A percentile compares a stretch with the other conserved stretches of the same genome.
phyloP scores from a whole-genome alignment of 805 yeast species.

The Torulaspora gathmanii region DNA sequence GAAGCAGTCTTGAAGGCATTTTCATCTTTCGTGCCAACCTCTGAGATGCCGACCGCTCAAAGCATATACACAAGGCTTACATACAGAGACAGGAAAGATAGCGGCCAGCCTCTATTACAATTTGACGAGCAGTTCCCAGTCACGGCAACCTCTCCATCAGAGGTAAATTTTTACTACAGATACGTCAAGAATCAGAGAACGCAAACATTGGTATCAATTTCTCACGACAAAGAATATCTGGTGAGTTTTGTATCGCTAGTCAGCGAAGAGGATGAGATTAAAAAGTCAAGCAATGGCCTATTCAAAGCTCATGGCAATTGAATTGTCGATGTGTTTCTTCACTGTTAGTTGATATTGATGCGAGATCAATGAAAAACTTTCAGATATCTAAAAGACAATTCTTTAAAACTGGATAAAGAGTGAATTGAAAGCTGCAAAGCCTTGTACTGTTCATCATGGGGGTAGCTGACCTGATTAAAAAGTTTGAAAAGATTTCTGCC shows the following conservation, averaged over 20 bases:
- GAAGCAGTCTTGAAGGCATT: slow-evolving; percentile 30
- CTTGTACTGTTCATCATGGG: slow-evolving; percentile 27
- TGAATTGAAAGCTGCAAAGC: background rate
- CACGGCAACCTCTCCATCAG: background rate
- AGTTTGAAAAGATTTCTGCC: slow-evolving; percentile 32
- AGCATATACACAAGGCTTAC: slow-evolving; percentile 26
- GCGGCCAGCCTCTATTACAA: slow-evolving; percentile 20
- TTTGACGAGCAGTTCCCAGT: slow-evolving; percentile 11
- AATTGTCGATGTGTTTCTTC: background rate
- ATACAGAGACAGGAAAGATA: slow-evolving; percentile 18
- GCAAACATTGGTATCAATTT: slow-evolving; percentile 22
- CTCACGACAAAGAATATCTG: slow-evolving; percentile 33
- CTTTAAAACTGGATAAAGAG: background rate
- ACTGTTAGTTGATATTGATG: background rate
- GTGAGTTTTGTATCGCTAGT: slow-evolving; percentile 15
- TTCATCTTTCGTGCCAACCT: slow-evolving; percentile 11
- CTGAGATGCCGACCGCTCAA: slow-evolving; percentile 29
- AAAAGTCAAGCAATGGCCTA: background rate
- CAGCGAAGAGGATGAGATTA: background rate
- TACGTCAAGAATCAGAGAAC: slow-evolving; percentile 12
- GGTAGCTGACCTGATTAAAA: slow-evolving; percentile 38
- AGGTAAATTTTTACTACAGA: slow-evolving; percentile 13
- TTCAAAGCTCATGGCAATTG: background rate
- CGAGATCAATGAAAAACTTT: slow-evolving; percentile 4
- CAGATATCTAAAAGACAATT: background rate